These are phyloP conservation scores for Bolboschoenoplectus hybrid DNA, from an alignment of 202 grass and related monocot genomes.

Conservation along the genomic window DNA sequence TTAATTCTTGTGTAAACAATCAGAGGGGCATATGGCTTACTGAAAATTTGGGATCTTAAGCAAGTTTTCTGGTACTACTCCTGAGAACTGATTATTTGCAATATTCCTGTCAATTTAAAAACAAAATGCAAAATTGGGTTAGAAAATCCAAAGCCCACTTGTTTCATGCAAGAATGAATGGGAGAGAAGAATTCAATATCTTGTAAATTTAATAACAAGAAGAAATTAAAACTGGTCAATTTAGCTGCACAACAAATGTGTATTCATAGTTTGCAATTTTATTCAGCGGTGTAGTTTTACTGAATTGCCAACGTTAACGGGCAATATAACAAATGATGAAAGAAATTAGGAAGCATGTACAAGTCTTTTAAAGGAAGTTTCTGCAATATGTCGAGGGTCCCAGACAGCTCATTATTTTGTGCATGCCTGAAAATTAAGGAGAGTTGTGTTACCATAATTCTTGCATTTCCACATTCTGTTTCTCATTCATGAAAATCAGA, in stretches of 20 bases:
- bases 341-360: conserved; percentile 51
- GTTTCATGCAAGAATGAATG: too few relatives aligned
- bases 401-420: conserved; percentile 82
- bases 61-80: conserved; percentile 45
- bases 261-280: background rate
- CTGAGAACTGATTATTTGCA: conserved; percentile 53
- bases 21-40: conserved; percentile 27
- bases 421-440: conserved; percentile 58
- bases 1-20: conserved; percentile 7
- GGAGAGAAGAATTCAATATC: background rate
- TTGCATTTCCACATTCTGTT: background rate
- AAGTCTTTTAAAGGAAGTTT: conserved; percentile 90
- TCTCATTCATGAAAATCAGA: background rate
- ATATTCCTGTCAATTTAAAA: conserved; percentile 46
- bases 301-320: background rate
- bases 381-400: conserved; percentile 78
- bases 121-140: background rate
- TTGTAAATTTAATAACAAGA: background rate
- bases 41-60: conserved; percentile 49
- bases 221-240: background rate
- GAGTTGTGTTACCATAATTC: background rate
- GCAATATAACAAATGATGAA: conserved; percentile 23
- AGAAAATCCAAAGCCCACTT: background rate
- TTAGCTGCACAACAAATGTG: background rate
- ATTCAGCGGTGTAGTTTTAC: background rate